Base-by-base conservation (phyloP, 2,329 filamentous ascomycete species). In the Fusarium sp. region DNA sequence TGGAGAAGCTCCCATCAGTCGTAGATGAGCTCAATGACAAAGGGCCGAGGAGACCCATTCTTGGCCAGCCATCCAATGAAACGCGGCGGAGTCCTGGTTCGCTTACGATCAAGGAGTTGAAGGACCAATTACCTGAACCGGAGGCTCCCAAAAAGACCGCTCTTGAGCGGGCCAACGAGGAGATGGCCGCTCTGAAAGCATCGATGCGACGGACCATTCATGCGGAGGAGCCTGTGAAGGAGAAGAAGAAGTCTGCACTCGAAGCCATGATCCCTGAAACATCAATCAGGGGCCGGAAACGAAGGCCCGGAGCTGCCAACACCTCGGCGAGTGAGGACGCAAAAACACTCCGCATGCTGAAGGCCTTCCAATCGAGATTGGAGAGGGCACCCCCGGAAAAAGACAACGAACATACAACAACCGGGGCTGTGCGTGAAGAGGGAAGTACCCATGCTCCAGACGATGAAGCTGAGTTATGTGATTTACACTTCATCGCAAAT, bases 401-500 rank as follows among this genome's bases (percentile, higher is more conserved):
- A 72, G 80, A 82, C 38, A 75, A 65, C 20, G 64, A 70, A 16
- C 38, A 56, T 28, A 48, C 66, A 14, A 16, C 38, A 63, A 45
- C n/a, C 13, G 44, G 73, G 31, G 74, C 78, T 15, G 77, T 79
- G 18, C 78, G 78, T 36, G 75, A 74, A 10, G 76, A 76, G 41
- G 71, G 44, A 24, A 75, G 42, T 7, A 57, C 73, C 79, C 69
- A 68, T 24, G 71, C 67, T 14, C 72, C 56, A 13, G 91, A 91
- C 6, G 90, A 92, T 42, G 94, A 97, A 79, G 91, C 90, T 6
- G 88, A 88, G 55, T 86, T 97, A 8, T 99, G 96, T 79, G 96
- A 98, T 80, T 84, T 99, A 39, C 96, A 99, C 81, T 99, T 98
- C 81, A 97, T 99, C 71, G 93, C 93, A 54, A 93, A 97, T 77